Evolutionary conservation across 441 rosid species (phyloP).

Genomic region (Euphorbia celastroides): DNA sequence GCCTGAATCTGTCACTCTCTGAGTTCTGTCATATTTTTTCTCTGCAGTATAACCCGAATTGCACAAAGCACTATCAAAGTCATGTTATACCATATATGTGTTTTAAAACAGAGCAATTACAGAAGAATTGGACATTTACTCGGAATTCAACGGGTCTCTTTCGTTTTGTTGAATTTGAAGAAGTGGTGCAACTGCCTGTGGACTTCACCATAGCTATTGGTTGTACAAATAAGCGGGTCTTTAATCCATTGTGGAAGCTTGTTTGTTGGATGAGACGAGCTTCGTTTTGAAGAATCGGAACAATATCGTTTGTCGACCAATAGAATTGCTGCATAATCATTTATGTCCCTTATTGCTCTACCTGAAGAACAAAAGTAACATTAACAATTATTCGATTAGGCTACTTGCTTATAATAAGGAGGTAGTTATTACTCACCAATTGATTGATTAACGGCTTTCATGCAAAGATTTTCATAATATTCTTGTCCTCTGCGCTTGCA

Average conservation of each 20-base stretch:
- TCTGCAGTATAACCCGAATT: background rate
- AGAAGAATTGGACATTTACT: background rate
- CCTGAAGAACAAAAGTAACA: conserved; percentile 35
- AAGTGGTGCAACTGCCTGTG: conserved; percentile 71
- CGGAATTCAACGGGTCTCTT: too few relatives aligned
- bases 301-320: conserved; percentile 79
- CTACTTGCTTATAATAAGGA: background rate
- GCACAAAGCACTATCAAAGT: too few relatives aligned
- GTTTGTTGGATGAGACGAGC: conserved; percentile 52
- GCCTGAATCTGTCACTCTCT: background rate
- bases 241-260: conserved; percentile 89
- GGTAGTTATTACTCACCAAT: conserved; percentile 51
- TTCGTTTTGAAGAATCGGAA: conserved; percentile 46
- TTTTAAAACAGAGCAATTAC: background rate
- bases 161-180: conserved; percentile 59
- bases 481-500: conserved; percentile 80
- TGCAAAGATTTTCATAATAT: conserved; percentile 92
- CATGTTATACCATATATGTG: too few relatives aligned
- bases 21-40: background rate
- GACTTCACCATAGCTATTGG: conserved; percentile 76
- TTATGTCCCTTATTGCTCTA: conserved; percentile 81
- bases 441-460: conserved; percentile 97
- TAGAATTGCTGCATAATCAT: conserved; percentile 86
- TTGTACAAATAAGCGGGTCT: conserved; percentile 52
- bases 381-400: conserved; percentile 5